phyloP scores from a whole-genome alignment of 1,284 basidiomycete genomes.

The Termitomyces sp. region DNA sequence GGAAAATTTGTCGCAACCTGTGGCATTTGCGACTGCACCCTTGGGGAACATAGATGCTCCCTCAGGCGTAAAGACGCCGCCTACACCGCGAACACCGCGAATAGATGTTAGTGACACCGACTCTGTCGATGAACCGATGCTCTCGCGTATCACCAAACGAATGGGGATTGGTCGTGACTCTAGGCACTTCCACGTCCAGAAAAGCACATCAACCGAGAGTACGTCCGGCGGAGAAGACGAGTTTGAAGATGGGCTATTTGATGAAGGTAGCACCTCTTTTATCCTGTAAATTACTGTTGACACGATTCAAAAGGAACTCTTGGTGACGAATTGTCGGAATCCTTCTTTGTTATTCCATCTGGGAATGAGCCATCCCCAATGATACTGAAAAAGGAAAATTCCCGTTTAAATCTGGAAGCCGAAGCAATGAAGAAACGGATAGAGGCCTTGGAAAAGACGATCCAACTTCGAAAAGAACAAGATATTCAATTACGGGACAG shows the following conservation, averaged over 20 bases:
- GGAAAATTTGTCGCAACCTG: conserved; percentile 75
- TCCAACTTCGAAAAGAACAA: conserved; percentile 69
- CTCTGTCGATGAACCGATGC: conserved; percentile 48
- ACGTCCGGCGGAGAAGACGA: conserved; percentile 25
- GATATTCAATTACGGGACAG: conserved; percentile 73
- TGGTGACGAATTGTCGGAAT: conserved; percentile 68
- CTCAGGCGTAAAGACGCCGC: conserved; percentile 23
- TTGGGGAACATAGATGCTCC: conserved; percentile 40
- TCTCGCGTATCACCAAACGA: conserved; percentile 43
- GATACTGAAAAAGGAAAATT: conserved; percentile 63
- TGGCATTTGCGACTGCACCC: conserved; percentile 79
- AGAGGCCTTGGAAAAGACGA: conserved; percentile 50
- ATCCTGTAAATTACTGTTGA: background rate
- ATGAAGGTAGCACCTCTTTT: conserved; percentile 28
- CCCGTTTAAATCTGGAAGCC: conserved; percentile 52
- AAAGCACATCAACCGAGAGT: conserved; percentile 1
- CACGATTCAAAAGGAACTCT: conserved; percentile 1
- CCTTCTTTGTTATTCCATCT: conserved; percentile 68
- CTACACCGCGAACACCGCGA: conserved; percentile 24
- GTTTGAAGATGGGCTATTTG: conserved; percentile 36
- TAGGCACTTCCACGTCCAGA: conserved; percentile 1
- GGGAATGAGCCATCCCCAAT: conserved; percentile 44
- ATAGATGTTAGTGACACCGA: conserved; percentile 59
- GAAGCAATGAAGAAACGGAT: conserved; percentile 52
- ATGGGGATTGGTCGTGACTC: conserved; percentile 34